Evolutionary conservation across 2,329 filamentous ascomycete genomes (phyloP).

Genomic region (Coleophoma eucalyptorum): DNA sequence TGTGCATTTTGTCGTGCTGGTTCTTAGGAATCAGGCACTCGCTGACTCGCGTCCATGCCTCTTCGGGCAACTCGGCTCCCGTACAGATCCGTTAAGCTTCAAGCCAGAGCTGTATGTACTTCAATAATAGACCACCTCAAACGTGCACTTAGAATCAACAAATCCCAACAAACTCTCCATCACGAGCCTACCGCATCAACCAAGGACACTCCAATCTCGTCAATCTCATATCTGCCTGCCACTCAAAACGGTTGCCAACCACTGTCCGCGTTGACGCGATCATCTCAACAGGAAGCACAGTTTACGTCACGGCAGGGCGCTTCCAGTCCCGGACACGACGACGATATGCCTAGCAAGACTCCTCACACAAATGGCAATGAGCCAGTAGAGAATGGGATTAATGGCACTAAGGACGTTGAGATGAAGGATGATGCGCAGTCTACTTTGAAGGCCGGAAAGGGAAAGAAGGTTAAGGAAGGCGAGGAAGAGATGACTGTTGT

Average conservation of each 20-base stretch:
- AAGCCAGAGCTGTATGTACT: not conserved
- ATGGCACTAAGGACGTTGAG: slow-evolving; percentile 65
- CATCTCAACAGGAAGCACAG: slow-evolving; percentile 7
- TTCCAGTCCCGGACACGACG: not conserved
- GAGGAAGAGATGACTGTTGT: slow-evolving; percentile 81
- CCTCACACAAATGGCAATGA: slow-evolving; percentile 64
- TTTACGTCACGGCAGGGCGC: slow-evolving; percentile 20
- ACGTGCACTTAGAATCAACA: not conserved
- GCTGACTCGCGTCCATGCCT: slow-evolving; percentile 1
- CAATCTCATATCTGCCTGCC: not conserved
- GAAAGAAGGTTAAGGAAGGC: slow-evolving; percentile 64
- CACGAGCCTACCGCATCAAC: not conserved
- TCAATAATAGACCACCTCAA: not conserved
- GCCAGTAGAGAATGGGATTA: slow-evolving; percentile 63
- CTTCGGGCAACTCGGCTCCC: not conserved
- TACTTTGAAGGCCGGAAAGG: slow-evolving; percentile 57
- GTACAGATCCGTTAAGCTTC: not conserved
- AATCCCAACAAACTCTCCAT: not conserved
- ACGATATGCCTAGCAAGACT: slow-evolving; percentile 67
- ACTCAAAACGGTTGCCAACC: not conserved
- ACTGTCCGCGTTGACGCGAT: slow-evolving; percentile 15
- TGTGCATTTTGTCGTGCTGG: too few species aligned
- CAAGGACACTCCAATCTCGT: not conserved
- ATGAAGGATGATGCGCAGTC: slow-evolving; percentile 62
- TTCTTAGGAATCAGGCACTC: too few species aligned